Percentiles rank a stretch among this genome's conserved stretches.
These are phyloP conservation scores for Trametes villosa DNA, from an alignment of 768 basidiomycete genomes.

Conservation along the genomic window DNA sequence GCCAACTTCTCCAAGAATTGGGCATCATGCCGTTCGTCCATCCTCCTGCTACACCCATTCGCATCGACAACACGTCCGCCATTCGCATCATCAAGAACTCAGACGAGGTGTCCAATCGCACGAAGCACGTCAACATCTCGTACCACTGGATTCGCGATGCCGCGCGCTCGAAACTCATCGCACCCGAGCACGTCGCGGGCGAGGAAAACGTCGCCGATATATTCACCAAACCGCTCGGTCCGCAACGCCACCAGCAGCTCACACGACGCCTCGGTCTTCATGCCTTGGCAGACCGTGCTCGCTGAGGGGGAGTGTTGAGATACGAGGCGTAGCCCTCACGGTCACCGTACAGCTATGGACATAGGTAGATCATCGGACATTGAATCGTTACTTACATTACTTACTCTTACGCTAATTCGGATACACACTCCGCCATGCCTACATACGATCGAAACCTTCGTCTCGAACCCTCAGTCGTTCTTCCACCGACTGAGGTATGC, in stretches of 20 bases:
- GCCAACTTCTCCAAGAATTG: background rate
- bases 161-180: no score
- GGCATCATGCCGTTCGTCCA: constrained; percentile 17
- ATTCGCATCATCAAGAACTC: constrained; percentile 32
- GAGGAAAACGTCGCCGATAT: constrained; percentile 8
- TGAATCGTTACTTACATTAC: background rate
- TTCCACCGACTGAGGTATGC: background rate
- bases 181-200: no score
- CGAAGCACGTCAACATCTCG: constrained; percentile 40
- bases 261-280: background rate
- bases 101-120: constrained; percentile 32
- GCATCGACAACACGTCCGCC: constrained; percentile 41
- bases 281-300: background rate
- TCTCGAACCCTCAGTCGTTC: background rate
- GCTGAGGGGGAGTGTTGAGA: background rate
- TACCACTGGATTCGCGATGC: constrained; percentile 36
- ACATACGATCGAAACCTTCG: background rate
- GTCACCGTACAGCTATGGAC: background rate
- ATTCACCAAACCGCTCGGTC: constrained; percentile 5
- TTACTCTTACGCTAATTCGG: background rate
- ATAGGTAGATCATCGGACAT: background rate
- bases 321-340: background rate
- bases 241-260: background rate
- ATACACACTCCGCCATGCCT: background rate
- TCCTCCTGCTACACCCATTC: constrained; percentile 28